Evolutionary conservation across 345 rosid species (phyloP).

Genomic region (Eucalyptus grandis): DNA sequence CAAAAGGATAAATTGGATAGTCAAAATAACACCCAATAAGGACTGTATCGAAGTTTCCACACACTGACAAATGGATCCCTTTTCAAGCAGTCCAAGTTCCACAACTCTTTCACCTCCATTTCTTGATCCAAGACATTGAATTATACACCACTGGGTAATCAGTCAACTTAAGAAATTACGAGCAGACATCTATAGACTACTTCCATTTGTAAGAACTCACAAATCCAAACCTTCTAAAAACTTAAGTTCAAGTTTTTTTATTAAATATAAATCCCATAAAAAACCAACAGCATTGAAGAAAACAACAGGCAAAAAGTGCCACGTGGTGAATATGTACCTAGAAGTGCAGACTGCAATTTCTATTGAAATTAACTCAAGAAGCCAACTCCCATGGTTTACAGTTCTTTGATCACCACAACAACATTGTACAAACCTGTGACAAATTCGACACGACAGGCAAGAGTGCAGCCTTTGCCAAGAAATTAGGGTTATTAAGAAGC

Average conservation of each 20-base stretch:
- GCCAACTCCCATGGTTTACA: neutral
- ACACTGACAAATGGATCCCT: neutral
- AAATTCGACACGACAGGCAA: conserved; percentile 72
- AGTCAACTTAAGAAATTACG: neutral
- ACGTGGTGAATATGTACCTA: neutral
- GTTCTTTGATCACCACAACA: neutral
- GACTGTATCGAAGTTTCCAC: neutral
- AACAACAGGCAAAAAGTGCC: neutral
- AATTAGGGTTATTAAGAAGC: conserved; percentile 71
- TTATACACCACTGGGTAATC: neutral
- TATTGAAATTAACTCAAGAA: neutral
- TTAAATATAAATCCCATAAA: neutral
- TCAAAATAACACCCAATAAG: neutral
- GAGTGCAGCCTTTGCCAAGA: conserved; percentile 70
- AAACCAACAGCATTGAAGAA: neutral
- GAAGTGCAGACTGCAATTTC: neutral
- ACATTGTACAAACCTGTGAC: conserved; percentile 50
- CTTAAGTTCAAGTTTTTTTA: neutral
- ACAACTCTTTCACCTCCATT: neutral
- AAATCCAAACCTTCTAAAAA: neutral
- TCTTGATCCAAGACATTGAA: neutral
- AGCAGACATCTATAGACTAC: too few species aligned
- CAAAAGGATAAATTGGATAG: neutral
- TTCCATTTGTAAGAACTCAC: neutral
- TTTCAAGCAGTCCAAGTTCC: neutral